Base-by-base conservation (phyloP, 108 stramenopile species). In the Skeletonema costatum region DNA sequence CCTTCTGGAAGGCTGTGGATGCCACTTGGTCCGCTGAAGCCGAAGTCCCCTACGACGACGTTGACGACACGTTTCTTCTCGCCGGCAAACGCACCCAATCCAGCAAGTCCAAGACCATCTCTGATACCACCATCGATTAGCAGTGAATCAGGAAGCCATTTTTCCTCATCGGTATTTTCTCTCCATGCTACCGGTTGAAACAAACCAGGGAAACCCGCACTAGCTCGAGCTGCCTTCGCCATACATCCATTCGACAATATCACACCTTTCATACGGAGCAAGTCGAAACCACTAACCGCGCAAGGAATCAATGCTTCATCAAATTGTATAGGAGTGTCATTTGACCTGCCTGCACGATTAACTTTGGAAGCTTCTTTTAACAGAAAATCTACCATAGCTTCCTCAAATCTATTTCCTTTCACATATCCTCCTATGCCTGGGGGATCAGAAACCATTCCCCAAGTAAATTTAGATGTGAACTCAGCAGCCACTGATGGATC, bases 101-200 rank as follows among this genome's bases (percentile, higher is more conserved):
- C 93, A 10, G 74, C 75, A 33, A 87, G 77, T 11, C 93, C 93
- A 9, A 83, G 66, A 16, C 51, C 51, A 74, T 93, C 93, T n/a
- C 66, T 61, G 56, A 93, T 75, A 4, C 93, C 93, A 9, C 93
- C 93, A 73, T 93, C 93, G 58, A 89, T 87, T 3, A 93, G 75
- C 4, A 84, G 42, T n/a, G 60, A 61, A 32, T 84, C 82, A 14
- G 80, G 80, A 32, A 81, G 42, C 62, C 60, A 76, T 32, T 63
- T 70, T 25, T 76, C 64, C 48, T 69, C 48, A 16, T 70, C 36
- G n/a, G 51, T n/a, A 36, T 72, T 58, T 32, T 62, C 71, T 39
- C 51, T 65, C 93, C 93, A 94, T 16, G 75, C 72, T 35, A 90
- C 88, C 6, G 93, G 93, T 65, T 92, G 90, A 60, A 94, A 92